These are phyloP conservation scores for Gastrolobium bilobum DNA, from an alignment of 306 rosid species.

Conservation along the genomic window DNA sequence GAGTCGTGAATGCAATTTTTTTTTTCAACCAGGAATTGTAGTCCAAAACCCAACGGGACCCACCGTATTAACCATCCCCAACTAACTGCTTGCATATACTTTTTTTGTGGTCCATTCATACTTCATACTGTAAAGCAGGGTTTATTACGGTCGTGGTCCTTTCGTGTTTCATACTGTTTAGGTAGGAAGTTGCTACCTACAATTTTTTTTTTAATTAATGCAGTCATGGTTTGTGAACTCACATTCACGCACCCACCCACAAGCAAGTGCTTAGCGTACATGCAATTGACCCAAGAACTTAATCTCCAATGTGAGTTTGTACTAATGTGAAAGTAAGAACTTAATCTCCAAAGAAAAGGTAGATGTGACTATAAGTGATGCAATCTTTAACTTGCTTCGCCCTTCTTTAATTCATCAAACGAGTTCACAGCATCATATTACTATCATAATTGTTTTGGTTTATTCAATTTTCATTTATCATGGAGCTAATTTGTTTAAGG, in stretches of 20 bases:
- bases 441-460: not conserved
- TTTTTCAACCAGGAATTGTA: conserved; percentile 11
- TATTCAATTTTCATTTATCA: not conserved
- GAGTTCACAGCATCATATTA: not conserved
- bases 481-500: not conserved
- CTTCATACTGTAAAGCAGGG: conserved; percentile 1
- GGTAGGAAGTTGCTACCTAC: conserved; percentile 38
- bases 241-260: not conserved
- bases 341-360: not conserved
- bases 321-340: not conserved
- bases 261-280: not conserved
- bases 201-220: conserved; percentile 44
- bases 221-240: conserved; percentile 40
- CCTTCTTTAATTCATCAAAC: not conserved
- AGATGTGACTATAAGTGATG: not conserved
- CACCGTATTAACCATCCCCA: conserved; percentile 55
- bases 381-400: conserved; percentile 15
- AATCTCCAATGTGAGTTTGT: not conserved
- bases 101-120: conserved; percentile 41
- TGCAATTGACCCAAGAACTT: conserved; percentile 38
- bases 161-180: not conserved
- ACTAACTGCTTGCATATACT: conserved; percentile 52
- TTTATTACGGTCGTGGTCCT: conserved; percentile 45
- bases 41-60: conserved; percentile 50
- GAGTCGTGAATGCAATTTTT: conserved; percentile 2